Percentiles rank a stretch among this genome's conserved stretches.
Conservation (phyloP, 176 grass and related monocot species). For the Zea luxurians region DNA sequence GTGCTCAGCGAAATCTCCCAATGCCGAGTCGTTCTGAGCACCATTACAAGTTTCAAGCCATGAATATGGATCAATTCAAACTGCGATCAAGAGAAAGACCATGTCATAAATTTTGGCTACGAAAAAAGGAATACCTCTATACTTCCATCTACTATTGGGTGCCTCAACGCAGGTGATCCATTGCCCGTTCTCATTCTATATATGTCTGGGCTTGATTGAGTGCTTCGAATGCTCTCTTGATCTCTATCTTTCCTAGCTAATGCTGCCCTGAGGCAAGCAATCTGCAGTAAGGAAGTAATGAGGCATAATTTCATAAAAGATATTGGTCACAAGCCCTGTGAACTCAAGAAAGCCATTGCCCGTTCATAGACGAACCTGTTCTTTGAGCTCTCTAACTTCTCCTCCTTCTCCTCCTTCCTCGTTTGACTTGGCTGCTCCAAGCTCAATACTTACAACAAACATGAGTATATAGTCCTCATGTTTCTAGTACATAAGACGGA, state of each 20-base stretch:
- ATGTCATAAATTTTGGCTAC: background rate
- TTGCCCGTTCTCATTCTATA: constrained; percentile 42
- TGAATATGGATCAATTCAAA: constrained; percentile 30
- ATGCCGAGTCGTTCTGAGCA: constrained; percentile 37
- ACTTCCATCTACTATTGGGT: constrained; percentile 51
- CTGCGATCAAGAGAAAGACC: background rate
- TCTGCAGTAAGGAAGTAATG: constrained; percentile 32
- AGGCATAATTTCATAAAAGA: background rate
- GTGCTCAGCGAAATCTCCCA: constrained; percentile 44
- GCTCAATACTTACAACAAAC: constrained; percentile 57
- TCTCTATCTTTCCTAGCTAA: constrained; percentile 63
- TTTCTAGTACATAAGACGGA: background rate
- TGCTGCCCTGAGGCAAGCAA: constrained; percentile 64
- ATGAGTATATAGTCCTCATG: background rate
- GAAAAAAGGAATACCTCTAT: constrained; percentile 51
- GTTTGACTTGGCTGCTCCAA: constrained; percentile 66
- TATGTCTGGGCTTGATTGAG: constrained; percentile 65
- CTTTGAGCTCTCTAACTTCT: constrained; percentile 69
- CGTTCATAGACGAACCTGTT: constrained; percentile 48
- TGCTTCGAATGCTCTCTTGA: constrained; percentile 47
- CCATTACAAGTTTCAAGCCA: constrained; percentile 33
- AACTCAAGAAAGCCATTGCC: constrained; percentile 15
- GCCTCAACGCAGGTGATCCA: background rate
- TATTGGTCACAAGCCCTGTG: no score
- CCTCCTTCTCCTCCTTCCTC: constrained; percentile 49